Evolutionary conservation across 176 grass and related monocot genomes (phyloP).

Genomic region (Rhynchospora pubera): DNA sequence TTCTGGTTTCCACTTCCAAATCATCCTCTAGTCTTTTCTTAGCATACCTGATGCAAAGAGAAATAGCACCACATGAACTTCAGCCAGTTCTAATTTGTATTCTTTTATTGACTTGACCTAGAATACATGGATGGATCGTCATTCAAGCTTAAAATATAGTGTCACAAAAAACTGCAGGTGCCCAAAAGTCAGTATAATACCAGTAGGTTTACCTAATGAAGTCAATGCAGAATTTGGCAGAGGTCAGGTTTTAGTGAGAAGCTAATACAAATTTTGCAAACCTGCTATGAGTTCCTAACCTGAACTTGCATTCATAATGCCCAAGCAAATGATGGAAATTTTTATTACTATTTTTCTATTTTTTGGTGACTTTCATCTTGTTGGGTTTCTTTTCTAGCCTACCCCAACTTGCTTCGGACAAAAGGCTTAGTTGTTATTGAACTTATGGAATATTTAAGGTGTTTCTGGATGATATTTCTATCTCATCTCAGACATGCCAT

Average conservation of each 20-base stretch:
- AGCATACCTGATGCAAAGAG: slow-evolving; percentile 45
- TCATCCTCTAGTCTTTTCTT: slow-evolving; percentile 74
- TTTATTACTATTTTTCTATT: too few species aligned
- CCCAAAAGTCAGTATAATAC: not conserved
- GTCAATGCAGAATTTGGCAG: not conserved
- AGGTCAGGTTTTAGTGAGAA: too few species aligned
- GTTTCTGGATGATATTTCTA: too few species aligned
- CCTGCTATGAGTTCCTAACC: not conserved
- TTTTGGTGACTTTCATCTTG: too few species aligned
- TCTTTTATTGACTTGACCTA: not conserved
- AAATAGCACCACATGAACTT: not conserved
- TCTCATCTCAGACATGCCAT: too few species aligned
- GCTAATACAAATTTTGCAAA: not conserved
- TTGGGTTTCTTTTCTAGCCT: too few species aligned
- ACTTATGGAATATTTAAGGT: too few species aligned
- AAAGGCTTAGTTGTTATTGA: too few species aligned
- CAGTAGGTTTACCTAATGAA: not conserved
- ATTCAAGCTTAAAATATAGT: not conserved
- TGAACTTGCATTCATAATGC: not conserved
- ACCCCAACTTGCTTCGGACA: too few species aligned
- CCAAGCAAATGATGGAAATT: not conserved
- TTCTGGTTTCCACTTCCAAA: slow-evolving; percentile 64
- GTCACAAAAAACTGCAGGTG: not conserved
- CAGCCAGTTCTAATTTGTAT: not conserved
- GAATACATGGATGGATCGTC: too few species aligned